Conservation (phyloP, 2,329 filamentous ascomycete genomes). For the Magnaporthiopsis rhizophila region DNA sequence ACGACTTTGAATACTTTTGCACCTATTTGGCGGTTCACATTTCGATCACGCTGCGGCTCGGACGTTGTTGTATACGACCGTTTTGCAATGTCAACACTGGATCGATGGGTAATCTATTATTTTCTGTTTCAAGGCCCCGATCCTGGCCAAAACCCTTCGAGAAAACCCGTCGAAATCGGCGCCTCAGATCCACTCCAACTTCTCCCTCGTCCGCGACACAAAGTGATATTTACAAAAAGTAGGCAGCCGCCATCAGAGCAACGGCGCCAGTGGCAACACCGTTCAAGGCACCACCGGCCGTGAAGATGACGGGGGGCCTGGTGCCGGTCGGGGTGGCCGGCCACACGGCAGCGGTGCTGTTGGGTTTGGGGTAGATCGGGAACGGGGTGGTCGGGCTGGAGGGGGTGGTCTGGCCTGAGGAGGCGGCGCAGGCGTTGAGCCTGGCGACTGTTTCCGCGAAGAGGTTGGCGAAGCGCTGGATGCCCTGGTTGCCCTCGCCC, state of each 20-base stretch:
- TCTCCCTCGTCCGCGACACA: neutral
- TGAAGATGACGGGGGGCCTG: constrained; percentile 4
- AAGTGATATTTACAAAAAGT: neutral
- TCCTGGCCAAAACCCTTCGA: too few species aligned
- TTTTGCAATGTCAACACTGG: too few species aligned
- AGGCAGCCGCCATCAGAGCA: neutral
- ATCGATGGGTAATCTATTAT: too few species aligned
- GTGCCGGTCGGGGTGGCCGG: too few species aligned
- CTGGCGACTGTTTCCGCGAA: neutral
- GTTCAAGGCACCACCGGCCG: neutral
- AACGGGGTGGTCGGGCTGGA: neutral
- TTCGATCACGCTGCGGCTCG: too few species aligned
- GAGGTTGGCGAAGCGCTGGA: constrained; percentile 1
- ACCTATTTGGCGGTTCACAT: too few species aligned
- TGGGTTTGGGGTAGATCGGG: neutral
- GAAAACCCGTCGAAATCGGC: too few species aligned
- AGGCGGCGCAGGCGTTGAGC: constrained; percentile 3
- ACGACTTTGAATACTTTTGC: too few species aligned
- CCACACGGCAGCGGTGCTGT: neutral
- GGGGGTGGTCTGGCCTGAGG: neutral
- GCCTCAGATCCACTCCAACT: neutral
- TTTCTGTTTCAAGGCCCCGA: too few species aligned
- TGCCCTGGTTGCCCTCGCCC: constrained; percentile 2
- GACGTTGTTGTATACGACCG: too few species aligned
- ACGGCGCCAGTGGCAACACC: neutral